Base-by-base conservation (phyloP, 2,329 filamentous ascomycete genomes). In the Fusarium mangiferae region DNA sequence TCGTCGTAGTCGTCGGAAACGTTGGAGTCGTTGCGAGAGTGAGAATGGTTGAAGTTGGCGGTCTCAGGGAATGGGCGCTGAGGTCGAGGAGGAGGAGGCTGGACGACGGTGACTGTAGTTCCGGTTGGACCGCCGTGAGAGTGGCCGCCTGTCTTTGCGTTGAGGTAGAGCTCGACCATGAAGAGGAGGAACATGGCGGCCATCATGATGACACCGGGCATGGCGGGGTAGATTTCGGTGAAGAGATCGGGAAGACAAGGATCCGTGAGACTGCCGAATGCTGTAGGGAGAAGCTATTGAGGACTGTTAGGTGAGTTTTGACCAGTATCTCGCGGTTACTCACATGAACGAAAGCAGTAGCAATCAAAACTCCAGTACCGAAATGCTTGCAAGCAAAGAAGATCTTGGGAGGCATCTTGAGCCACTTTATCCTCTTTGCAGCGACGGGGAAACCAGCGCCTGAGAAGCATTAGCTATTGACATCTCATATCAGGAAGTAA, bases 311-410 rank as follows among this genome's bases (percentile, higher is more conserved):
- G 36, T 51, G 42, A 7, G 6, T 18, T 44, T 36, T 5, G 2
- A 1, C 7, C 6, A 7, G 10, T 18, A 3, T 7, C 9, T 30
- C 10, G 26, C 24, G 30, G 36, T 10, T 7, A 81, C 85, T 75
- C 77, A 90, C 86, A 85, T 94, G 92, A 26, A 93, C 91, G 74
- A 94, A 94, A 6, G 92, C 92, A 5, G 92, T 94, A 33, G 92
- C 91, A 65, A 94, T 88, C 42, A 94, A 84, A 24, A 94, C 92
- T 69, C 92, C 92, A 1, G 92, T 94, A 79, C 92, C 90, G 72
- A 92, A 92, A 76, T 91, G 89, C 75, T 91, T 91, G 81, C 88
- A 90, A 62, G 88, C 87, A 78, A 91, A 91, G 80, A 91, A 90
- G 38, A 89, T 78, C 72, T 84, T 86, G 4, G 86, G 82, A 0